Evolutionary conservation across 106 monocot species (phyloP), one percentile per base, ranked within the genome.

Genomic region (Acorus gramineus): DNA sequence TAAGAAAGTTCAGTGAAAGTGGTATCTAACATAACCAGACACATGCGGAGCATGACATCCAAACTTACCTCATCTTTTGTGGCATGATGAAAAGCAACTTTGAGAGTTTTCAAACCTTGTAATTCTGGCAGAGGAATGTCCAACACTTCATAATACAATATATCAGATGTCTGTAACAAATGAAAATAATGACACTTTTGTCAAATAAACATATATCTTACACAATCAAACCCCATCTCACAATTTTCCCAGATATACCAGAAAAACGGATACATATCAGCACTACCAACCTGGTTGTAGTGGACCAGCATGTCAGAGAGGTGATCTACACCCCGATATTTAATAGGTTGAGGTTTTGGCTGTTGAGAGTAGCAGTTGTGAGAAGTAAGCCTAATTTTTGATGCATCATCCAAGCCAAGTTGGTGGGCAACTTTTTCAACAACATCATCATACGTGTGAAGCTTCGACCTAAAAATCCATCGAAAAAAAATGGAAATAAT

Each of bases 341-440:
- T 91, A 50, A 98, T 98, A 3, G 96, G 88, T 59, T 98, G 96
- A 9, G 88, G 96, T 71, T 98, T 98, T 52, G 96, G 96, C 76
- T 98, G 96, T 69, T 98, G 90, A 58, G 96, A 91, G 58, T 92
- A 98, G 78, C 96, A 98, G 58, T 98, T 92, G 55, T 98, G 91
- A 64, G 96, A 85, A 43, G 96, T 98, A 74, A 98, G 85, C 14
- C 96, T 82, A 55, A 98, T 89, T 73, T 88, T 98, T 73, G 88
- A 78, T 51, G 96, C 81, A 84, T 98, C 96, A 66, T 98, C 91
- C 70, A 98, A 57, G 69, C 79, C 85, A 76, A 98, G 71, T 47
- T 80, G 87, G 3, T 47, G 66, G 51, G 96, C 96, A 65, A 98
- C 85, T 76, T 77, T 85, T 70, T 86, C 87, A 14, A 98, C 96